Evolutionary conservation across 163 green algal species (phyloP).

Genomic region (Chlamydomonas reinhardtii): DNA sequence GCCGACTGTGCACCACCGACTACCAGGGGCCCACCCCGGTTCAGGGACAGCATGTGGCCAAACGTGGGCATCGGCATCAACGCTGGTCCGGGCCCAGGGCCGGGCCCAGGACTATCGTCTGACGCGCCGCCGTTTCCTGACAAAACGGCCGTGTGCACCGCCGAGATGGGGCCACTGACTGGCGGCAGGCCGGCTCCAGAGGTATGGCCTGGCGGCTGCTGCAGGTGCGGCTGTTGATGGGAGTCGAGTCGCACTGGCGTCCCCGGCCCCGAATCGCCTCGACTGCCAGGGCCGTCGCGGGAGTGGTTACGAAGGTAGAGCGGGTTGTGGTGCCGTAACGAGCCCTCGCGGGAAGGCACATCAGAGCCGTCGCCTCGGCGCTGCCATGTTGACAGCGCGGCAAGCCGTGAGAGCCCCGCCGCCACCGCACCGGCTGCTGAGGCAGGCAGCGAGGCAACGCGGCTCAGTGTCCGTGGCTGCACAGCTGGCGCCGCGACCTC

Average conservation of each 20-base stretch:
- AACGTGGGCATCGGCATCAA: too few species aligned
- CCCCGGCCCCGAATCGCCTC: neutral
- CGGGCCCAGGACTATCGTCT: too few species aligned
- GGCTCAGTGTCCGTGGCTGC: neutral
- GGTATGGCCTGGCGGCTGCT: neutral
- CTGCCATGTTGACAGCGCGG: neutral
- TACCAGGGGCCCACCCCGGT: too few species aligned
- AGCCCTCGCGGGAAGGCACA: constrained; percentile 13
- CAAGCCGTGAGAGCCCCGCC: neutral
- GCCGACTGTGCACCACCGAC: too few species aligned
- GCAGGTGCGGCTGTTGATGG: neutral
- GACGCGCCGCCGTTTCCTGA: too few species aligned
- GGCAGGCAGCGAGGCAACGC: constrained; percentile 5
- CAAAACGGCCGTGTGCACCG: too few species aligned
- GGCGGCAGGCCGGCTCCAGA: too few species aligned
- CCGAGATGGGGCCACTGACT: too few species aligned
- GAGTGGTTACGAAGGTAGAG: constrained; percentile 1
- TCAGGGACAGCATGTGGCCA: too few species aligned
- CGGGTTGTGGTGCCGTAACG: constrained; percentile 8
- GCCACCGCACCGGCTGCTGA: neutral
- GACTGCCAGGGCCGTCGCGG: neutral
- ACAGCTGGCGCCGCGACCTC: neutral
- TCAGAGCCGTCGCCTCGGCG: neutral
- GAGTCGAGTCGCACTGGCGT: constrained; percentile 5
- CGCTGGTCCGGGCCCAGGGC: too few species aligned